These are phyloP conservation scores for Apiospora malaysiana DNA, from an alignment of 2,329 filamentous ascomycete species.

Conservation along the genomic window DNA sequence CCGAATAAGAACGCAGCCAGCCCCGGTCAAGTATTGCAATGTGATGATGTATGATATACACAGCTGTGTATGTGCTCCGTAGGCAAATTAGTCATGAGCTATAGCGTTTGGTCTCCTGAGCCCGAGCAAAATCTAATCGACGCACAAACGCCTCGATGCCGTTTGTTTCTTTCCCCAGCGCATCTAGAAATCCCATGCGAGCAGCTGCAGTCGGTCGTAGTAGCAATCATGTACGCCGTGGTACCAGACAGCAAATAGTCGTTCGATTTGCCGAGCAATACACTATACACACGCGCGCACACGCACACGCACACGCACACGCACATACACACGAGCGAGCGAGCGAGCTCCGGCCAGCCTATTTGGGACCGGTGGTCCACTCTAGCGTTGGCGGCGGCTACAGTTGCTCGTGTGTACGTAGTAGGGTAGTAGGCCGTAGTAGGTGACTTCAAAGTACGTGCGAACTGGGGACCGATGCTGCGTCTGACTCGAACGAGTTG, in stretches of 20 bases:
- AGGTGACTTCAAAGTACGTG: background rate
- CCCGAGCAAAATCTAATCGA: background rate
- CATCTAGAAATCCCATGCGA: background rate
- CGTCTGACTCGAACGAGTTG: background rate
- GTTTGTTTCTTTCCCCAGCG: background rate
- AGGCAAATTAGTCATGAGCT: background rate
- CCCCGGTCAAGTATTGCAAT: background rate
- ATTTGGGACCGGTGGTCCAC: constrained; percentile 18
- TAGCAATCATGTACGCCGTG: background rate
- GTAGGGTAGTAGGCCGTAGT: background rate
- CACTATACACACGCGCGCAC: constrained; percentile 4
- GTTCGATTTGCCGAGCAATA: constrained; percentile 22
- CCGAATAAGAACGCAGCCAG: background rate
- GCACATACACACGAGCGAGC: background rate
- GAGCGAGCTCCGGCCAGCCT: constrained; percentile 1
- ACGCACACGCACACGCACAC: constrained; percentile 17
- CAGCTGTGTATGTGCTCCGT: too few relatives aligned
- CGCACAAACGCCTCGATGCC: background rate
- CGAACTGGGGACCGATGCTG: background rate
- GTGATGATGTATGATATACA: constrained; percentile 10
- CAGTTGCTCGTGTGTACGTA: constrained; percentile 5
- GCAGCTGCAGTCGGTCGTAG: background rate
- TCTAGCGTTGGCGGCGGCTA: constrained; percentile 11
- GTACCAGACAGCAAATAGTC: constrained; percentile 6
- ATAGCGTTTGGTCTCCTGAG: background rate